Evolutionary conservation across 1,139 yeast genomes (phyloP), one percentile per base, ranked within the genome.

Genomic region (Zygoascus hellenicus): DNA sequence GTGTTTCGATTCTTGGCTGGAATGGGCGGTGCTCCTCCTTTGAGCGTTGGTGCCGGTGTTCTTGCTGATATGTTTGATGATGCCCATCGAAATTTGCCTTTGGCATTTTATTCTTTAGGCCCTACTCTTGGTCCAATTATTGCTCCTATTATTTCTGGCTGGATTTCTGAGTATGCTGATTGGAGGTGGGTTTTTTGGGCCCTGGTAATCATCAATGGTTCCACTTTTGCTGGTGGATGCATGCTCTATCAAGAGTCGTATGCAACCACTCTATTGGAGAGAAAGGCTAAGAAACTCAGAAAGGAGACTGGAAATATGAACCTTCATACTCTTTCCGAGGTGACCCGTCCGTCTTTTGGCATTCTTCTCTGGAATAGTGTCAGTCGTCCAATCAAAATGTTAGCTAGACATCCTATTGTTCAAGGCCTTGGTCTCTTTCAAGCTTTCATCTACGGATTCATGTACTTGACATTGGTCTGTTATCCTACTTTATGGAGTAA

Each of bases 41-140:
- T 81, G 42, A 77, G 80, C 46, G 81, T 80, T n/a, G 84, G 85
- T n/a, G 85, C 84, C 1, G 88, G 87, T 30, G 75, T 80, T 3
- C 61, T 81, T 43, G 82, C 83, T n/a, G 88, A 81, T 58, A 61
- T 80, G 48, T 81, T 74, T 65, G 68, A 69, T 42, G 79, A 78
- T 52, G 58, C 64, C 31, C 70, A 75, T 39, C 68, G 87, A 43
- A 78, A 76, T 43, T 58, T 69, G 30, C 85, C 86, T 2, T 68
- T 81, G 70, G 80, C 82, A 0, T 63, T 77, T n/a, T 81, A 76
- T 60, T 71, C 79, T 0, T 58, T 79, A 28, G 81, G 82, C 22
- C 85, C 87, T 15, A 43, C 44, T 15, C 64, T 81, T 45, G 90
- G 89, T 0, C 84, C 86, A 1, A 78, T 78, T 0, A 63, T 80